A percentile compares a stretch with the other conserved stretches of the same genome.
phyloP scores from a whole-genome alignment of 106 monocot genomes.

The Hemerocallis citrina region DNA sequence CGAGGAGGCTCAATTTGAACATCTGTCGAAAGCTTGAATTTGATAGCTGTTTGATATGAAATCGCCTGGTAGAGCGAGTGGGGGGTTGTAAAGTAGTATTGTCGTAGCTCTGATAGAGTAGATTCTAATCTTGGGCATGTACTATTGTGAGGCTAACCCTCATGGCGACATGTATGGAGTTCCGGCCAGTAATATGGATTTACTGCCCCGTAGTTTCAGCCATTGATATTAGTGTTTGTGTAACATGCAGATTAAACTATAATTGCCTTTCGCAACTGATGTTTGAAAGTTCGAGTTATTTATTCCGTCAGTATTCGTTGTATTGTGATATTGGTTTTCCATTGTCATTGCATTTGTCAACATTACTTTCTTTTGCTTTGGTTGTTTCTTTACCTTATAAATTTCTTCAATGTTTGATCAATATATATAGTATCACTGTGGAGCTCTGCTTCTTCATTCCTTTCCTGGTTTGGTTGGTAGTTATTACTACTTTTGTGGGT shows the following conservation, averaged over 20 bases:
- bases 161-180: not conserved
- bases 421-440: too few relatives aligned
- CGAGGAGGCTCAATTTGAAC: slow-evolving; percentile 15
- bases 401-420: too few relatives aligned
- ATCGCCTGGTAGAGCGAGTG: not conserved
- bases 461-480: too few relatives aligned
- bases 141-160: not conserved
- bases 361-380: too few relatives aligned
- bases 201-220: not conserved
- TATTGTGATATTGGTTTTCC: too few relatives aligned
- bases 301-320: too few relatives aligned
- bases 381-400: too few relatives aligned
- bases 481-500: too few relatives aligned
- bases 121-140: not conserved
- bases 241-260: slow-evolving; percentile 1
- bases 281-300: too few relatives aligned
- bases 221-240: not conserved
- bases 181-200: not conserved
- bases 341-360: too few relatives aligned
- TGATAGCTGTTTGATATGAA: slow-evolving; percentile 13
- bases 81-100: not conserved
- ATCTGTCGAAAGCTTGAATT: slow-evolving; percentile 42
- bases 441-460: too few relatives aligned
- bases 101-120: not conserved
- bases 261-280: not conserved